phyloP scores from a whole-genome alignment of 2,329 filamentous ascomycete genomes.

The Claviceps capensis region DNA sequence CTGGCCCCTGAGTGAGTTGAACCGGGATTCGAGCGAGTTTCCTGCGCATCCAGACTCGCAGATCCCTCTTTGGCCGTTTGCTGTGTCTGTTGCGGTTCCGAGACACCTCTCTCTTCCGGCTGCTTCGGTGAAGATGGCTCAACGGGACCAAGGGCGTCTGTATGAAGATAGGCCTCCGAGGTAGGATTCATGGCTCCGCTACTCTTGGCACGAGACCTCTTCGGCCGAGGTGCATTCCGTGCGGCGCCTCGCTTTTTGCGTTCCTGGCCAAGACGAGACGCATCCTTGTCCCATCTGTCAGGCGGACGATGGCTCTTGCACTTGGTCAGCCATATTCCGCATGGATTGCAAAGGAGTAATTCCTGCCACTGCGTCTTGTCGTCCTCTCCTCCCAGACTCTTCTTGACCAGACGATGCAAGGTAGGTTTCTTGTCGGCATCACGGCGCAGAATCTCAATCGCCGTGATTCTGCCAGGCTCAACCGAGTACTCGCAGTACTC shows the following conservation, averaged over 20 bases:
- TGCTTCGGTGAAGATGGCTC: conserved; percentile 25
- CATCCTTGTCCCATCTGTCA: conserved; percentile 65
- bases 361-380: conserved; percentile 57
- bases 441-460: conserved; percentile 52
- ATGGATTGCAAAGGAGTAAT: conserved; percentile 82
- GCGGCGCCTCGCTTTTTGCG: conserved; percentile 34
- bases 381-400: conserved; percentile 46
- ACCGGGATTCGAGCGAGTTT: conserved; percentile 17
- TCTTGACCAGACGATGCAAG: conserved; percentile 66
- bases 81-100: conserved; percentile 7
- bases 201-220: conserved; percentile 35
- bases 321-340: conserved; percentile 89
- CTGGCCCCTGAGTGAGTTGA: conserved; percentile 42
- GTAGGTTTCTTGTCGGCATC: conserved; percentile 49
- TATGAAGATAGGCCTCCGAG: conserved; percentile 40
- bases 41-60: conserved; percentile 7
- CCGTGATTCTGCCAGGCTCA: conserved; percentile 59
- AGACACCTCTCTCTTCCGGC: conserved; percentile 7
- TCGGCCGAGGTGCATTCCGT: conserved; percentile 27
- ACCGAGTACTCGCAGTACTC: conserved; percentile 57
- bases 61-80: not conserved
- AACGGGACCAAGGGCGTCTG: conserved; percentile 35
- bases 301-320: conserved; percentile 72
- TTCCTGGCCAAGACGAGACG: conserved; percentile 36
- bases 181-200: conserved; percentile 30